Evolutionary conservation across 441 rosid species (phyloP).

Genomic region (Brassica hybrid): DNA sequence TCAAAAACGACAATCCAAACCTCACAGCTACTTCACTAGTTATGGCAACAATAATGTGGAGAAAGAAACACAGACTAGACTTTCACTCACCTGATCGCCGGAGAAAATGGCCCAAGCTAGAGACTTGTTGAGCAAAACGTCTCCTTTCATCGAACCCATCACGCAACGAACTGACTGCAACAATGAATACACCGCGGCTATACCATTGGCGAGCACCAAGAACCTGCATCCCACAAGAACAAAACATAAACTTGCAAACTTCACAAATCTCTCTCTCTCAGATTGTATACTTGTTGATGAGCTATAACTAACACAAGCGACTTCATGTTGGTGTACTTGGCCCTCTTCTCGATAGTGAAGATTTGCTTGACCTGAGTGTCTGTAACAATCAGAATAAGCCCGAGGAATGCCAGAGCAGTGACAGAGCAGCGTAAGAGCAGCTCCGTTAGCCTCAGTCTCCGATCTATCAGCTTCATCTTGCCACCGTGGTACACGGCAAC

Average conservation of each 20-base stretch:
- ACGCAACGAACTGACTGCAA: conserved; percentile 71
- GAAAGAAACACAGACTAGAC: neutral
- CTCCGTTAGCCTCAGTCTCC: conserved; percentile 72
- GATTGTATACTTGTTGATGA: conserved; percentile 1
- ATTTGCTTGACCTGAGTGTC: conserved; percentile 74
- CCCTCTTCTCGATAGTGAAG: conserved; percentile 70
- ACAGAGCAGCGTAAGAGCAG: conserved; percentile 70
- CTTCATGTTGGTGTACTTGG: conserved; percentile 86
- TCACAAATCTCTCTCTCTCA: neutral
- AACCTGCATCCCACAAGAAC: conserved; percentile 53
- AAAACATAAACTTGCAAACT: neutral
- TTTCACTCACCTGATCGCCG: conserved; percentile 75
- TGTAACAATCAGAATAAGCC: conserved; percentile 71
- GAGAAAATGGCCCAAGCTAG: conserved; percentile 91
- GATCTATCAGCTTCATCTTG: conserved; percentile 61
- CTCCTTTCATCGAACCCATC: conserved; percentile 63
- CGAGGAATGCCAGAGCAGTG: conserved; percentile 55
- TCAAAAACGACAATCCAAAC: conserved; percentile 10
- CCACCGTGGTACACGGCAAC: conserved; percentile 64
- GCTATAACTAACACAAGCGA: conserved; percentile 73
- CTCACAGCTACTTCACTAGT: conserved; percentile 25
- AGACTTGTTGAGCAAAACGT: conserved; percentile 68
- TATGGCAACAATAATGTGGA: conserved; percentile 13
- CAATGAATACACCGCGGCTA: conserved; percentile 76
- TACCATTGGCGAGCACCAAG: conserved; percentile 74